Conservation (phyloP, 192 early-diverging fungal genomes). For the Umbelopsis sp. region DNA sequence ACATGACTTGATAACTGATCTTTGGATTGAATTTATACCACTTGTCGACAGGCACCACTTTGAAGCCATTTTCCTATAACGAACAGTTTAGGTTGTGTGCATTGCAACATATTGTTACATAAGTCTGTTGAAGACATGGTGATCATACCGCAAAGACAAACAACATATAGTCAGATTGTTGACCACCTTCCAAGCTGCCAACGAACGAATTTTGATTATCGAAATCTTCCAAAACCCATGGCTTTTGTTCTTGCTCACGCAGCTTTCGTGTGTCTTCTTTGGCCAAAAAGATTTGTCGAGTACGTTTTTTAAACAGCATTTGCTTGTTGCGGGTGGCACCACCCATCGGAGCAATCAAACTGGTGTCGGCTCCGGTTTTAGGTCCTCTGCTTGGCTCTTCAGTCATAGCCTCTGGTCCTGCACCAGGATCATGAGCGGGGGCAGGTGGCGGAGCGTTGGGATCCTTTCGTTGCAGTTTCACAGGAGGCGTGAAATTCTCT, state of each 20-base stretch:
- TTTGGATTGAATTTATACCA: conserved; percentile 82
- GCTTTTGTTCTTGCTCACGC: conserved; percentile 72
- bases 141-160: conserved; percentile 63
- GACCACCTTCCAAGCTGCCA: conserved; percentile 72
- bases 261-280: conserved; percentile 72
- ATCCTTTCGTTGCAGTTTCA: conserved; percentile 57
- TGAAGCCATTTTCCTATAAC: conserved; percentile 67
- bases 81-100: neutral
- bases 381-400: conserved; percentile 35
- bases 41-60: conserved; percentile 69
- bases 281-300: conserved; percentile 77
- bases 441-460: conserved; percentile 22
- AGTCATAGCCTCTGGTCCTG: neutral
- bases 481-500: conserved; percentile 58
- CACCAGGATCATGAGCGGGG: neutral
- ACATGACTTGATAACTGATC: conserved; percentile 63
- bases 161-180: conserved; percentile 68
- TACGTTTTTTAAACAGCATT: conserved; percentile 80
- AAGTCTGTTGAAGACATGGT: too few species aligned
- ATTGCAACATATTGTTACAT: neutral
- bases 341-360: conserved; percentile 72
- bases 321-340: conserved; percentile 77
- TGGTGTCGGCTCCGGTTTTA: conserved; percentile 57
- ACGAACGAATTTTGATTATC: conserved; percentile 68
- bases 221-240: conserved; percentile 80